Percentiles rank a stretch among this genome's conserved stretches.
phyloP scores from a whole-genome alignment of 23 red algal genomes.

The Gracilaria vermiculophylla region DNA sequence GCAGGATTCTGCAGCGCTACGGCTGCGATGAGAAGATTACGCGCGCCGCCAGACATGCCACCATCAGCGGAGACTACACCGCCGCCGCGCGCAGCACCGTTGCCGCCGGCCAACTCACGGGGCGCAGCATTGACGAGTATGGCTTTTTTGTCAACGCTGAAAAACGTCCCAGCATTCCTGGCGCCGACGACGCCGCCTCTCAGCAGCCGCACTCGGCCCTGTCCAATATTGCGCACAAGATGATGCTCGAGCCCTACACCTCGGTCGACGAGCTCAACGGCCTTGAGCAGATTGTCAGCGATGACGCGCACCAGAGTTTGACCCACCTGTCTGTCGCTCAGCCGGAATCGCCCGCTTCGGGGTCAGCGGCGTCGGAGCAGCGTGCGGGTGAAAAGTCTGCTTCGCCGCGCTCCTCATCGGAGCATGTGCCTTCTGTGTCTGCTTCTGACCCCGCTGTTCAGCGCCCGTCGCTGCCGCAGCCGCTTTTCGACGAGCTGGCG shows the following conservation, averaged over 20 bases:
- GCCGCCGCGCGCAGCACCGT: slow-evolving; percentile 56
- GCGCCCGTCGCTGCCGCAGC: background rate
- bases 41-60: slow-evolving; percentile 32
- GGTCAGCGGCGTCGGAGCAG: background rate
- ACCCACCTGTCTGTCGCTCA: background rate
- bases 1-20: slow-evolving; percentile 32
- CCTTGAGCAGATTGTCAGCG: slow-evolving; percentile 46
- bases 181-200: background rate
- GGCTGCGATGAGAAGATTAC: slow-evolving; percentile 60
- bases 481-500: background rate
- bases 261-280: slow-evolving; percentile 52
- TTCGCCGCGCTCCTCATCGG: background rate
- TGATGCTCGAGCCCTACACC: slow-evolving; percentile 52
- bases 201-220: background rate
- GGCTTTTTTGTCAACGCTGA: slow-evolving; percentile 56
- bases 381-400: background rate
- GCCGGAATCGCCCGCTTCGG: background rate
- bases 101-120: slow-evolving; percentile 50
- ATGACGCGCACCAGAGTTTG: background rate
- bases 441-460: background rate
- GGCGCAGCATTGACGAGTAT: slow-evolving; percentile 61
- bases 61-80: slow-evolving; percentile 43
- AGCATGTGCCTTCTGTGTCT: background rate
- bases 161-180: background rate
- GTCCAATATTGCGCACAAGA: slow-evolving; percentile 25